Conservation (phyloP, 345 rosid genomes). For the Gossypium herbaceum region DNA sequence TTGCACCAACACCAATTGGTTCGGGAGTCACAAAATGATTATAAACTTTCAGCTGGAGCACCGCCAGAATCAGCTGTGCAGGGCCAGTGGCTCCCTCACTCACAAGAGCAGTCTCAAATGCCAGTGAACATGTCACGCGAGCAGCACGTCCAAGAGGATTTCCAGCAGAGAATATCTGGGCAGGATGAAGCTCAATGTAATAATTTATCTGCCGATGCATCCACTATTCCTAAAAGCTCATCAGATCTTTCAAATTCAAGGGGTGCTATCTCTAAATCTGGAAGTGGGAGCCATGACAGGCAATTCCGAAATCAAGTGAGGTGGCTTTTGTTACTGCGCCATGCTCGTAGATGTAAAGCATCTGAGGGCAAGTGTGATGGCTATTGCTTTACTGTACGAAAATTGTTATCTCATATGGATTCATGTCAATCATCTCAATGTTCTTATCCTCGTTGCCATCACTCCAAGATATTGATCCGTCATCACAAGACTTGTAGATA, state of each 20-base stretch:
- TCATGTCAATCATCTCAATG: conserved; percentile 56
- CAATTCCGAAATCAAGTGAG: conserved; percentile 65
- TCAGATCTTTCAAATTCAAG: conserved; percentile 41
- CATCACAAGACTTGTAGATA: conserved; percentile 69
- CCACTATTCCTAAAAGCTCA: conserved; percentile 42
- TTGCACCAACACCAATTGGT: conserved; percentile 46
- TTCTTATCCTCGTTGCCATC: conserved; percentile 70
- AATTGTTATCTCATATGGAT: conserved; percentile 76
- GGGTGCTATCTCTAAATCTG: conserved; percentile 41
- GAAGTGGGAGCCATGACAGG: conserved; percentile 49
- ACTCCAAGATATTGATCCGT: conserved; percentile 53
- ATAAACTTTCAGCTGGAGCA: conserved; percentile 43
- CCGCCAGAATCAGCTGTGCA: conserved; percentile 48
- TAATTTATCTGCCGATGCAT: conserved; percentile 57
- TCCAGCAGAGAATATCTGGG: conserved; percentile 62
- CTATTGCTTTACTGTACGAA: conserved; percentile 56
- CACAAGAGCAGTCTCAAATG: conserved; percentile 47
- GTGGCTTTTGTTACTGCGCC: conserved; percentile 87
- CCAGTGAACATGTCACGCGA: conserved; percentile 48
- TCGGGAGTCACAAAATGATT: conserved; percentile 50
- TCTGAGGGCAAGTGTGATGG: conserved; percentile 83
- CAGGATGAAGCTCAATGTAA: conserved; percentile 79
- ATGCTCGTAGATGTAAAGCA: conserved; percentile 76
- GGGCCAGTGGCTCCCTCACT: conserved; percentile 61
- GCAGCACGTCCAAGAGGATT: conserved; percentile 73